Conservation (phyloP, 768 basidiomycete species). For the Filobasidium wieringae region DNA sequence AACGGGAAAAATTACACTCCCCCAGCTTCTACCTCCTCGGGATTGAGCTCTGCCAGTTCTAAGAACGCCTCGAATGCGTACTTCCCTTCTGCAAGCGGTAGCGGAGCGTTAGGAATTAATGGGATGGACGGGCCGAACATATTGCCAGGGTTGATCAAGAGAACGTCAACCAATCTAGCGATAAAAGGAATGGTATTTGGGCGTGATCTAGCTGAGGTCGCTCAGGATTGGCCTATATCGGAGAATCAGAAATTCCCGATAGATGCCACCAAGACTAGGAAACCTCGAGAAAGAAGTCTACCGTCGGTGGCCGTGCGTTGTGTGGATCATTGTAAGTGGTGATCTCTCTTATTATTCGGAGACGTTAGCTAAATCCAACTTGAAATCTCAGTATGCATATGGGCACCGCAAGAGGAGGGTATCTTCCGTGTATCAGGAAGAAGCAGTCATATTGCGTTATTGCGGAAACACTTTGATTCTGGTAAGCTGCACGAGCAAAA, state of each 20-base stretch:
- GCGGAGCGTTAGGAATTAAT: not conserved
- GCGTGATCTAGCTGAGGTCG: slow-evolving; percentile 22
- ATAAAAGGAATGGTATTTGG: slow-evolving; percentile 24
- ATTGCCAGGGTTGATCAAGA: not conserved
- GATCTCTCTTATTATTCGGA: not conserved
- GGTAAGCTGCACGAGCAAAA: slow-evolving; percentile 47
- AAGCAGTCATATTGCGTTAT: slow-evolving; percentile 61
- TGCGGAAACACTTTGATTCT: slow-evolving; percentile 70
- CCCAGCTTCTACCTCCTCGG: not conserved
- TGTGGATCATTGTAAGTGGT: slow-evolving; percentile 33
- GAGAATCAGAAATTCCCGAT: not conserved
- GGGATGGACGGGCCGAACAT: slow-evolving; percentile 6
- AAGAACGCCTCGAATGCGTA: not conserved
- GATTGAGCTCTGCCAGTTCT: not conserved
- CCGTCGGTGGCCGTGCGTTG: slow-evolving; percentile 31
- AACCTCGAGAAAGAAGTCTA: slow-evolving; percentile 20
- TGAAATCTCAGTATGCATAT: slow-evolving; percentile 24
- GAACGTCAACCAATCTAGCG: not conserved
- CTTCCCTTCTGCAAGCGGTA: not conserved
- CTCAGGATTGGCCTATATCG: slow-evolving; percentile 20
- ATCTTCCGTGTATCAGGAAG: slow-evolving; percentile 64
- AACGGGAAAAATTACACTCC: not conserved
- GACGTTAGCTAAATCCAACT: slow-evolving; percentile 1
- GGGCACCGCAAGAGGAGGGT: slow-evolving; percentile 38
- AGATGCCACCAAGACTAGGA: slow-evolving; percentile 14